Evolutionary conservation across 2,329 filamentous ascomycete species (phyloP).

Genomic region (Colletotrichum sp.): DNA sequence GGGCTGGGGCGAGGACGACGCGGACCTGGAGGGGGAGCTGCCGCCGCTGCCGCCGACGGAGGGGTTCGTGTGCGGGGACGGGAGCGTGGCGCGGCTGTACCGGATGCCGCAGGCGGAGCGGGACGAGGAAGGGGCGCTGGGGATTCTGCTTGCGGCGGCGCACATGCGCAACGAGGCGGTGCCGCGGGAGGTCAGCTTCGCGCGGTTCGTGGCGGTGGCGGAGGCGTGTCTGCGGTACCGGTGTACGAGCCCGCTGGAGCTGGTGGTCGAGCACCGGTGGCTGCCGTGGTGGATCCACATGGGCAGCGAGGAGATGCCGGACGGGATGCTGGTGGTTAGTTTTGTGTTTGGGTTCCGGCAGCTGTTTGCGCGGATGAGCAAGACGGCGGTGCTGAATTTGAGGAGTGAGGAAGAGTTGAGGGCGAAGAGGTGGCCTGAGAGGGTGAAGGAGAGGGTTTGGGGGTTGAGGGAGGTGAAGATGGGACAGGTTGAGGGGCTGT

Average conservation of each 20-base stretch:
- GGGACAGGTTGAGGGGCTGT: slow-evolving; percentile 54
- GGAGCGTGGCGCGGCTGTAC: slow-evolving; percentile 50
- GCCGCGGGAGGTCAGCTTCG: slow-evolving; percentile 51
- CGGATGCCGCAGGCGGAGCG: slow-evolving; percentile 58
- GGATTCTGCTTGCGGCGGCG: slow-evolving; percentile 55
- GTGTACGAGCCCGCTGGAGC: slow-evolving; percentile 56
- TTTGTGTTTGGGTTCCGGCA: slow-evolving; percentile 56
- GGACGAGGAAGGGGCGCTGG: slow-evolving; percentile 45
- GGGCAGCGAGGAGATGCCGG: slow-evolving; percentile 52
- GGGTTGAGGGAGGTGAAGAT: slow-evolving; percentile 54
- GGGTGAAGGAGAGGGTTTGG: slow-evolving; percentile 53
- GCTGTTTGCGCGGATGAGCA: slow-evolving; percentile 55
- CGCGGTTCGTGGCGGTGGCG: slow-evolving; percentile 56
- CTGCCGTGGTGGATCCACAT: slow-evolving; percentile 56
- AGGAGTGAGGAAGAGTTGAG: slow-evolving; percentile 47
- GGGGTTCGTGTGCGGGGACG: slow-evolving; percentile 45
- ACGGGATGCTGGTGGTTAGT: slow-evolving; percentile 55
- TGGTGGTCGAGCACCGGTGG: slow-evolving; percentile 56
- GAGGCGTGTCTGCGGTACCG: slow-evolving; percentile 55
- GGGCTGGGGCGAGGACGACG: slow-evolving; percentile 39
- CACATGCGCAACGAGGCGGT: slow-evolving; percentile 54
- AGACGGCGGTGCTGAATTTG: slow-evolving; percentile 52
- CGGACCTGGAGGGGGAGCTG: slow-evolving; percentile 37
- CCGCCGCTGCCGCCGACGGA: slow-evolving; percentile 35
- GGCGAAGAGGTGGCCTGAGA: slow-evolving; percentile 50